Percentiles rank a stretch among this genome's conserved stretches.
Evolutionary conservation across 2,329 filamentous ascomycete species (phyloP).

Genomic region (Ceratocystis smalleyi): DNA sequence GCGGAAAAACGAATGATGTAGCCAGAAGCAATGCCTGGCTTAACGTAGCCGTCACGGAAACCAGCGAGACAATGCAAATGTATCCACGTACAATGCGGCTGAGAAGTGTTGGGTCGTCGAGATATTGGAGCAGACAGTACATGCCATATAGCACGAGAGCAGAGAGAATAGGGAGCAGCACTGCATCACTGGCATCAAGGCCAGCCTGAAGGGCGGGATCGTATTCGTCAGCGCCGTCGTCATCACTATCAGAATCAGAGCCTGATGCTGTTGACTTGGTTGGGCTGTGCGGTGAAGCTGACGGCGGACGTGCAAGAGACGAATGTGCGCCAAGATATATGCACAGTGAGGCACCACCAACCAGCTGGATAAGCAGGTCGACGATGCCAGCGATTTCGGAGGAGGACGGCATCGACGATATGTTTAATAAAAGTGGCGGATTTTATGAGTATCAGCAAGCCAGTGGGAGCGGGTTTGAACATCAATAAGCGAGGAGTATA

Average conservation of each 20-base stretch:
- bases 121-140: slow-evolving; percentile 80
- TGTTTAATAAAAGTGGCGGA: background rate
- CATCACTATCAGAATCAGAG: slow-evolving; percentile 21
- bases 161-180: slow-evolving; percentile 70
- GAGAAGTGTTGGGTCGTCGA: slow-evolving; percentile 64
- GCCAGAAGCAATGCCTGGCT: slow-evolving; percentile 53
- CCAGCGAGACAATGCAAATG: slow-evolving; percentile 65
- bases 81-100: slow-evolving; percentile 75
- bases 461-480: background rate
- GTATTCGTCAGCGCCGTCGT: slow-evolving; percentile 34
- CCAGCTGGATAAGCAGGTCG: slow-evolving; percentile 25
- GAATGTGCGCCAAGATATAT: slow-evolving; percentile 77
- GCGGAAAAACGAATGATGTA: slow-evolving; percentile 57
- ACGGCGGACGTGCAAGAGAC: slow-evolving; percentile 69
- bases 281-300: slow-evolving; percentile 43
- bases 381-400: background rate
- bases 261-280: slow-evolving; percentile 15
- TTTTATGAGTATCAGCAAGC: background rate
- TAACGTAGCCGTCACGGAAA: slow-evolving; percentile 56
- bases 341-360: slow-evolving; percentile 57
- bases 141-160: slow-evolving; percentile 55
- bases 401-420: background rate
- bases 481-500: background rate
- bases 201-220: slow-evolving; percentile 34
- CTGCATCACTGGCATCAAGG: slow-evolving; percentile 51